These are phyloP conservation scores for Coccomyxa sp. DNA, from an alignment of 139 green algal genomes.

Conservation along the genomic window DNA sequence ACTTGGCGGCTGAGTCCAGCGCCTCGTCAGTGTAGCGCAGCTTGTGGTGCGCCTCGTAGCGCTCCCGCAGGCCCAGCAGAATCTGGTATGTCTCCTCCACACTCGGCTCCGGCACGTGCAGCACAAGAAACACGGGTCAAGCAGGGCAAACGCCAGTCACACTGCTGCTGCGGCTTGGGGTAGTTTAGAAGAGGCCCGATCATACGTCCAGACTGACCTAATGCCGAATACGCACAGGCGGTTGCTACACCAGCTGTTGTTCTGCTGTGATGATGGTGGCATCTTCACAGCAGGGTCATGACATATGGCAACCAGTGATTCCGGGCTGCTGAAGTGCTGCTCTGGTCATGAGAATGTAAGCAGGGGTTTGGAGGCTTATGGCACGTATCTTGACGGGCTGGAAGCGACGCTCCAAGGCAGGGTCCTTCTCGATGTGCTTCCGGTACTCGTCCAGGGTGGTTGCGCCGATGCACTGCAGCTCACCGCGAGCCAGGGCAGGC, in stretches of 20 bases:
- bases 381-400: slow-evolving; percentile 18
- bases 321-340: no score
- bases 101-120: slow-evolving; percentile 88
- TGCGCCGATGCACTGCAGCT: slow-evolving; percentile 99
- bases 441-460: slow-evolving; percentile 99
- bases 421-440: slow-evolving; percentile 99
- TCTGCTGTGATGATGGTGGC: no score
- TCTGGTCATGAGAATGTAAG: background rate
- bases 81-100: slow-evolving; percentile 99
- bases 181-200: no score
- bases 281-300: no score
- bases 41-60: slow-evolving; percentile 99
- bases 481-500: slow-evolving; percentile 94
- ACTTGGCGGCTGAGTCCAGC: slow-evolving; percentile 87
- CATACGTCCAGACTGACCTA: no score
- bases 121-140: no score
- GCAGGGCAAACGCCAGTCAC: no score
- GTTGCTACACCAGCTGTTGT: no score
- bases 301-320: no score
- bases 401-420: slow-evolving; percentile 84
- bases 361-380: background rate
- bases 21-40: slow-evolving; percentile 97
- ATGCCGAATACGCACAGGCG: no score
- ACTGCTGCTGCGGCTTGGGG: no score
- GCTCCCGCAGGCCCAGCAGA: slow-evolving; percentile 78